Conservation (phyloP, 768 basidiomycete species). For the Cytidiella melzeri region DNA sequence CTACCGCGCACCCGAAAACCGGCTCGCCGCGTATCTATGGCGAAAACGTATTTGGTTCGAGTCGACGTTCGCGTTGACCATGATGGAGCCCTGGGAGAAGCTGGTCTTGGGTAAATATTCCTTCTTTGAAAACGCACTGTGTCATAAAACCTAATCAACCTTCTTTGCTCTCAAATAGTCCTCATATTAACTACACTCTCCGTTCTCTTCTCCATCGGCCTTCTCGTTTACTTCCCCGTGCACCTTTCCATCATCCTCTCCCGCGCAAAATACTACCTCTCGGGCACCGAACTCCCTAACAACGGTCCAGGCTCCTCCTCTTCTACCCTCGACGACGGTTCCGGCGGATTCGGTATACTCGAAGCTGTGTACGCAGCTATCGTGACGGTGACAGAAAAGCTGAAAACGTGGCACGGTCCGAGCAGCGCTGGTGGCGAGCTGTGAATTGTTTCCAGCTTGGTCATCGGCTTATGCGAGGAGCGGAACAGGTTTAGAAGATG, state of each 20-base stretch:
- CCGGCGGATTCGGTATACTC: too few relatives aligned
- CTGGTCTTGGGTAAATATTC: constrained; percentile 44
- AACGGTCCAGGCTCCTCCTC: too few relatives aligned
- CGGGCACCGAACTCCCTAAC: constrained; percentile 39
- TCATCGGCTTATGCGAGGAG: too few relatives aligned
- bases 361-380: too few relatives aligned
- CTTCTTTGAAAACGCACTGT: background rate
- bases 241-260: constrained; percentile 47
- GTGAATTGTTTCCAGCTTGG: too few relatives aligned
- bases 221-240: constrained; percentile 52
- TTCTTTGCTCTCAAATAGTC: constrained; percentile 26
- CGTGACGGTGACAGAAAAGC: too few relatives aligned
- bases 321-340: too few relatives aligned
- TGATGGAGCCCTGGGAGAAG: constrained; percentile 68
- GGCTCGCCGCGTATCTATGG: constrained; percentile 32
- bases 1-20: constrained; percentile 17
- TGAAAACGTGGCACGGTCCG: too few relatives aligned
- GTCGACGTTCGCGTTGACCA: constrained; percentile 53
- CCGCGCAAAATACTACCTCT: constrained; percentile 57
- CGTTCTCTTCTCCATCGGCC: constrained; percentile 42
- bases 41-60: constrained; percentile 49
- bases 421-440: too few relatives aligned
- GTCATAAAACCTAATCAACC: background rate
- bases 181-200: constrained; percentile 33
- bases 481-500: too few relatives aligned